A percentile compares a stretch with the other conserved stretches of the same genome.
Conservation (phyloP, 1,284 basidiomycete species). For the Melampsora medusae region DNA sequence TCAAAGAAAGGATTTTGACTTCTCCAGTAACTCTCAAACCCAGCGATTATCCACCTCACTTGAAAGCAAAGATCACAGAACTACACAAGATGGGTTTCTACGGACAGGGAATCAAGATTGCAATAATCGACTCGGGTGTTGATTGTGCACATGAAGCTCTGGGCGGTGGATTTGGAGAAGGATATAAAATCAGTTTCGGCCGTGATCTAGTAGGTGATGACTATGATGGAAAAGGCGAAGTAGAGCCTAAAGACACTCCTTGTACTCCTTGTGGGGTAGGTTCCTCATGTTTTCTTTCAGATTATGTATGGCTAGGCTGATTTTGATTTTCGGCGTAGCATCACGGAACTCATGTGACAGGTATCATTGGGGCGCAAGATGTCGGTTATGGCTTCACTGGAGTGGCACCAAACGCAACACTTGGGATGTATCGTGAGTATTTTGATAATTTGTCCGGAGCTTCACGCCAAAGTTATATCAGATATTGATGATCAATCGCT, state of each 20-base stretch:
- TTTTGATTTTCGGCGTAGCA: neutral
- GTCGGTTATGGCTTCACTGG: conserved; percentile 18
- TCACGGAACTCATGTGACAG: conserved; percentile 20
- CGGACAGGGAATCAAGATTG: conserved; percentile 62
- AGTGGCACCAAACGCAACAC: conserved; percentile 5
- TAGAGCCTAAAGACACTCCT: conserved; percentile 8
- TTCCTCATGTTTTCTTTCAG: neutral
- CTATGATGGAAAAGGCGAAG: neutral
- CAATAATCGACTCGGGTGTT: conserved; percentile 58
- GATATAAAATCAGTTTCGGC: conserved; percentile 65
- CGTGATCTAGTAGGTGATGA: conserved; percentile 59
- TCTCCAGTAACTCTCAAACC: neutral
- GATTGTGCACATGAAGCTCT: conserved; percentile 67
- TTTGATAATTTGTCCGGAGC: too few species aligned
- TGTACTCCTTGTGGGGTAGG: conserved; percentile 39
- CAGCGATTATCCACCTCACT: conserved; percentile 54
- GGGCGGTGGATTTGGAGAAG: conserved; percentile 65
- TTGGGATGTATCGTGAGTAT: conserved; percentile 20
- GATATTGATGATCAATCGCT: too few species aligned
- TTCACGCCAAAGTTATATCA: too few species aligned
- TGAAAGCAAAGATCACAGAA: conserved; percentile 62
- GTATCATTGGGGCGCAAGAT: conserved; percentile 17
- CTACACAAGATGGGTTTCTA: conserved; percentile 61
- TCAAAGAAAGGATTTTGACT: neutral
- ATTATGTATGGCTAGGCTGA: neutral